Conservation (phyloP, 202 grass and related monocot species). For the Cymbopogon flexuosus region DNA sequence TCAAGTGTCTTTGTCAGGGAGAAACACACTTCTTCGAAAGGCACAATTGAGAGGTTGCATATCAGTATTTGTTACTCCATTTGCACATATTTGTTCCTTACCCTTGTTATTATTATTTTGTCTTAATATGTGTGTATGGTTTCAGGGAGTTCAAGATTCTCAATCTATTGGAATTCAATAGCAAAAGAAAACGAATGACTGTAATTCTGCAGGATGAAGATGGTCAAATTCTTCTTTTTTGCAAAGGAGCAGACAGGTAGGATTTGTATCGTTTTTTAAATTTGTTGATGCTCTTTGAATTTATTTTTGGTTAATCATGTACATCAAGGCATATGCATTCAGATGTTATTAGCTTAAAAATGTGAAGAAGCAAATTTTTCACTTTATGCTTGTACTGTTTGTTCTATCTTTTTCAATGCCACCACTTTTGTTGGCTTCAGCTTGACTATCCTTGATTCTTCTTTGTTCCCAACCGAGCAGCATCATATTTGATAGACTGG, state of each 20-base stretch:
- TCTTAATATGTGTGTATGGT: slow-evolving; percentile 29
- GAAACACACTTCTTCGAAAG: slow-evolving; percentile 57
- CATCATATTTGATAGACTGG: slow-evolving; percentile 92
- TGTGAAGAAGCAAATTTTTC: slow-evolving; percentile 18
- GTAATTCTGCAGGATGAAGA: slow-evolving; percentile 88
- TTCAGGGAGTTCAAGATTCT: slow-evolving; percentile 96
- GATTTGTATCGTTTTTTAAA: slow-evolving; percentile 4
- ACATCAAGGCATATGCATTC: neutral
- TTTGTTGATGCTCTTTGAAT: slow-evolving; percentile 8
- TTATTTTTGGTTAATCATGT: slow-evolving; percentile 16
- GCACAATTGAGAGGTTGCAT: slow-evolving; percentile 62
- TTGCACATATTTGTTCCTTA: neutral
- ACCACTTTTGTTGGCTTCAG: neutral
- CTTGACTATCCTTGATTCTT: slow-evolving; percentile 18
- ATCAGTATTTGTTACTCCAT: slow-evolving; percentile 19
- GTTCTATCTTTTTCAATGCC: neutral
- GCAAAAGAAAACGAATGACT: slow-evolving; percentile 97
- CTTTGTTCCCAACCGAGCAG: slow-evolving; percentile 43
- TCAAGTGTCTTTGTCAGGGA: slow-evolving; percentile 65
- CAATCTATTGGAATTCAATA: slow-evolving; percentile 97
- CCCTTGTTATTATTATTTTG: slow-evolving; percentile 5
- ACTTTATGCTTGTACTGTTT: slow-evolving; percentile 27
- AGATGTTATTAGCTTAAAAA: neutral
- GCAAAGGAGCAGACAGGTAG: slow-evolving; percentile 97
- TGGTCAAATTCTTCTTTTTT: slow-evolving; percentile 82